Base-by-base conservation (phyloP, 768 basidiomycete species). In the Collybiopsis confluens region DNA sequence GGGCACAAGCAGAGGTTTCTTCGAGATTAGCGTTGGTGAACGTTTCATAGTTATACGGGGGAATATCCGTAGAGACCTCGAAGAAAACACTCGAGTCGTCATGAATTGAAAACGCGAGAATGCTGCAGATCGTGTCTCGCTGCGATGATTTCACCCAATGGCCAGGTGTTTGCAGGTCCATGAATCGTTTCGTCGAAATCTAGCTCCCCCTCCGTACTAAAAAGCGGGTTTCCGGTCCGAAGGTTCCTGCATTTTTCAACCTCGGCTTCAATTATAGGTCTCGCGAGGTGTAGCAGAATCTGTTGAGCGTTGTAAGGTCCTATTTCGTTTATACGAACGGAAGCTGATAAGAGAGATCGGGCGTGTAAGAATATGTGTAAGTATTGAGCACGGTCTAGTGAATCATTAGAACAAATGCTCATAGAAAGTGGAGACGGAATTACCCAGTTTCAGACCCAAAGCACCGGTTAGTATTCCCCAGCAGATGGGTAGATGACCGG, bases 221-320 rank as follows among this genome's bases (percentile, higher is more conserved):
- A 45, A 56, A 45, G 64, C 64, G 44, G 3, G 13, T 9, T 38
- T 0, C 80, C 77, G 4, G 83, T 81, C n/a, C 75, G 74, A 38
- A 86, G 61, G 45, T 73, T 52, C 37, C 68, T 70, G 60, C 78
- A 82, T 50, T 69, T 73, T 1, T 61, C 56, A 5, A 77, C 63
- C 56, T 87, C 80, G 3, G 68, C 65, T 4, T 81, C 78, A 30
- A 97, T 81, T 40, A 96, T 66, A 0, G 81, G 77, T n/a, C 78
- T 75, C 10, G 90, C 75, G 20, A 80, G 76, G 60, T 90, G 88
- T 42, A 95, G 70, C 7, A 99, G 74, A 16, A 96, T 70, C 58
- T 94, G 92, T 61, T 98, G 94, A 0, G 97, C 82, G 18, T 82
- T 82, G 67, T 99, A 99, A 0, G 97, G 97, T 0, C 97, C 97